Evolutionary conservation across 352 stramenopile genomes (phyloP).

Genomic region (Globisporangium yorkense): DNA sequence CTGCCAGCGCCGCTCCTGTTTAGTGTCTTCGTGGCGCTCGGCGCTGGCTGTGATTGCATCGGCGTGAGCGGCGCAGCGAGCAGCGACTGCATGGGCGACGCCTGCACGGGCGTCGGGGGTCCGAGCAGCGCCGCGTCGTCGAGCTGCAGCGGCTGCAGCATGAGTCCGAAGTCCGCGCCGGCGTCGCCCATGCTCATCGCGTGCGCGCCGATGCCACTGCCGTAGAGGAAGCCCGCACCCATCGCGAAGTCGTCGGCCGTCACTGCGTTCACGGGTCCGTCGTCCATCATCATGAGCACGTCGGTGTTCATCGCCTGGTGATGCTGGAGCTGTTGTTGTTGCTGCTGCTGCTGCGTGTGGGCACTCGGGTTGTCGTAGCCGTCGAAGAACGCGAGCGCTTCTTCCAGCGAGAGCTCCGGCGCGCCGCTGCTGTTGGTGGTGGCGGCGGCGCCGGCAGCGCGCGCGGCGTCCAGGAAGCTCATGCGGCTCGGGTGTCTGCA

Average conservation of each 20-base stretch:
- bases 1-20: not conserved
- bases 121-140: slow-evolving; percentile 1
- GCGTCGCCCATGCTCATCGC: slow-evolving; percentile 1
- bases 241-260: not conserved
- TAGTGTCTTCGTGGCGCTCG: not conserved
- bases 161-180: slow-evolving; percentile 8
- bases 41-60: not conserved
- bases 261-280: not conserved
- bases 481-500: not conserved
- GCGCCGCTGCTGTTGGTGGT: not conserved
- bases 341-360: slow-evolving; percentile 1
- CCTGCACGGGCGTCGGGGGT: not conserved
- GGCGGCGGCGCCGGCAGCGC: not conserved
- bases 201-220: not conserved
- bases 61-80: slow-evolving; percentile 3
- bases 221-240: slow-evolving; percentile 1
- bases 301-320: not conserved
- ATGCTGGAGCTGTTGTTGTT: not conserved
- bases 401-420: slow-evolving; percentile 14
- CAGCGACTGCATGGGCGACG: slow-evolving; percentile 9
- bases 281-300: slow-evolving; percentile 16
- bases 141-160: slow-evolving; percentile 13
- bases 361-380: slow-evolving; percentile 9
- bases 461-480: slow-evolving; percentile 6
- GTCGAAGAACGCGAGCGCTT: slow-evolving; percentile 18